Percentiles rank a stretch among this genome's conserved stretches.
These are phyloP conservation scores for Lipomyces orientalis DNA, from an alignment of 805 yeast genomes.

Conservation along the genomic window DNA sequence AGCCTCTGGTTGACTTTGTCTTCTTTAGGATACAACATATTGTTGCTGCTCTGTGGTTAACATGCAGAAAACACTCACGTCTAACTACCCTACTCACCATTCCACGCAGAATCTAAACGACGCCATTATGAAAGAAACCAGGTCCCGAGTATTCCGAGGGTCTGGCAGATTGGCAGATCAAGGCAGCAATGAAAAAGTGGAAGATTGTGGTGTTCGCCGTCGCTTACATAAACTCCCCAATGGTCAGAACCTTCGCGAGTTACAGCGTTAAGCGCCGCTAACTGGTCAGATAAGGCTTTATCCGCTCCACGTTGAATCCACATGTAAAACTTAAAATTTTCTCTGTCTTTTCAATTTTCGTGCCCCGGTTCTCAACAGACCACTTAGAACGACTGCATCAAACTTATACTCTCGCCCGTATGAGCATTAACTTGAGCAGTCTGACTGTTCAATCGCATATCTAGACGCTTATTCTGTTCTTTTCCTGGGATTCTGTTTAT, in stretches of 20 bases:
- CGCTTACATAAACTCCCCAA: neutral
- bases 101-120: conserved; percentile 96
- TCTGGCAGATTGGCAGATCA: neutral
- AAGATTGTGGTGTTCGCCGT: neutral
- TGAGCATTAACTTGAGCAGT: neutral
- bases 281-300: neutral
- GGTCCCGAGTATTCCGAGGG: neutral
- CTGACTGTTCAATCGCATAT: neutral
- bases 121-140: conserved; percentile 58
- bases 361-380: neutral
- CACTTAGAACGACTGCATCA: neutral
- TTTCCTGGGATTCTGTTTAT: neutral
- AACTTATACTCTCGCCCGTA: neutral
- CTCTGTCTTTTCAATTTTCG: conserved; percentile 2
- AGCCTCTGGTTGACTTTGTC: conserved; percentile 78
- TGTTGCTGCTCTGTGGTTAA: conserved; percentile 57
- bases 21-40: conserved; percentile 97
- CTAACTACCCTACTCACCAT: conserved; percentile 51
- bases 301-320: neutral
- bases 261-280: neutral
- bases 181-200: neutral
- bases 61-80: neutral
- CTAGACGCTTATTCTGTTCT: neutral
- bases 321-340: conserved; percentile 5
- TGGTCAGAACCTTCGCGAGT: neutral